phyloP scores from a whole-genome alignment of 305 asterid genomes.

The Caryopteris hybrid region DNA sequence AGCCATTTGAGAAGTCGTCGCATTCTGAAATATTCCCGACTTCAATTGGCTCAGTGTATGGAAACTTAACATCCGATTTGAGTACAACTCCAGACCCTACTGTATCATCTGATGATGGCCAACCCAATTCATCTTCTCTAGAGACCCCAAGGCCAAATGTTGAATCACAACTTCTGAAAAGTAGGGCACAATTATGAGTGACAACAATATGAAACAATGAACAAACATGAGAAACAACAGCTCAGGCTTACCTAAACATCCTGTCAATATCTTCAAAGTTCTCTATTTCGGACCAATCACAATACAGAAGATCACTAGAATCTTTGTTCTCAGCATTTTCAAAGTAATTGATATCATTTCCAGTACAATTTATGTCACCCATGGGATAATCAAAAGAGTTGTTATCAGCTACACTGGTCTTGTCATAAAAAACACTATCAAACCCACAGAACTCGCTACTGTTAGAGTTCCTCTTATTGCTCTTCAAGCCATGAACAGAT shows the following conservation, averaged over 20 bases:
- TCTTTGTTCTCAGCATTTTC: conserved; percentile 47
- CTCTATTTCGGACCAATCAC: conserved; percentile 84
- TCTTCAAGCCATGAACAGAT: conserved; percentile 34
- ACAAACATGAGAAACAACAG: background rate
- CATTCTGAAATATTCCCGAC: conserved; percentile 32
- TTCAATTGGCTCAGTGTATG: conserved; percentile 35
- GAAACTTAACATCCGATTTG: conserved; percentile 39
- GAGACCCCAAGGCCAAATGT: conserved; percentile 53
- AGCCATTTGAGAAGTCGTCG: conserved; percentile 30
- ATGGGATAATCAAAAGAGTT: conserved; percentile 51
- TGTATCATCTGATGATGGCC: conserved; percentile 59
- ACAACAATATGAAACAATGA: conserved; percentile 12
- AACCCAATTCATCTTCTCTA: conserved; percentile 54
- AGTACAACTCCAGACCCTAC: conserved; percentile 36
- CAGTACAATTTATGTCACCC: conserved; percentile 41
- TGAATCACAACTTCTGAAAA: conserved; percentile 64
- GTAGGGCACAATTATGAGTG: conserved; percentile 18
- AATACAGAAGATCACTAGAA: conserved; percentile 56
- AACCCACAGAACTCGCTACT: conserved; percentile 35
- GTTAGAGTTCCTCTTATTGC: conserved; percentile 30
- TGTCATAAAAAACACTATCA: conserved; percentile 34
- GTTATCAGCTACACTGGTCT: conserved; percentile 37
- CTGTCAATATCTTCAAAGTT: conserved; percentile 80
- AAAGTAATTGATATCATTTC: conserved; percentile 42
- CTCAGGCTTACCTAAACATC: conserved; percentile 61